Evolutionary conservation across 2,329 filamentous ascomycete genomes (phyloP).

Genomic region (Claviceps spartinae): DNA sequence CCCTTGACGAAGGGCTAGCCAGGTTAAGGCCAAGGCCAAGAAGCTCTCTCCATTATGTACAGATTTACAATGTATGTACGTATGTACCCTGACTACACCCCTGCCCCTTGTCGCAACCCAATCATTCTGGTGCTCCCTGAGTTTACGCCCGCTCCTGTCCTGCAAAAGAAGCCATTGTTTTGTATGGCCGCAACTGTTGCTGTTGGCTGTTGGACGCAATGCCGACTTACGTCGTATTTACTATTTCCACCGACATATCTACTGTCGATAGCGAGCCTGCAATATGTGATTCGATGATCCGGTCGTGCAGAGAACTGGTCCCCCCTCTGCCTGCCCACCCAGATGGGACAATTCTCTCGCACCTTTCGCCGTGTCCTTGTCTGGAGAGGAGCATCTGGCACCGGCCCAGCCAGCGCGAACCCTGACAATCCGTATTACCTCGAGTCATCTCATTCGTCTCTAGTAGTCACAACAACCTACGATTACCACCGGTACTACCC

Average conservation of each 20-base stretch:
- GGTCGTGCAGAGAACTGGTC: conserved; percentile 1
- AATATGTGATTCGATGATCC: not conserved
- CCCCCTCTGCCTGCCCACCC: no score
- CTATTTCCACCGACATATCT: conserved; percentile 1
- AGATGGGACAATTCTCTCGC: not conserved
- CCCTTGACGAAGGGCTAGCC: not conserved
- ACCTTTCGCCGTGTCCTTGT: not conserved
- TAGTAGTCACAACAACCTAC: conserved; percentile 5
- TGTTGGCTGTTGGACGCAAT: not conserved
- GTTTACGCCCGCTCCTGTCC: not conserved
- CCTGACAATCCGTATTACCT: conserved; percentile 3
- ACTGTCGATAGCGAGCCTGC: not conserved
- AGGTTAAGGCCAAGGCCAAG: not conserved
- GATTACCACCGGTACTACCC: conserved; percentile 1
- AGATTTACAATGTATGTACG: no score
- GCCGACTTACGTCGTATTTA: conserved; percentile 1
- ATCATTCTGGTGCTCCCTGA: not conserved
- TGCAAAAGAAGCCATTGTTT: not conserved
- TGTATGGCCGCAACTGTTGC: not conserved
- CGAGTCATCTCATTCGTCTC: conserved; percentile 3
- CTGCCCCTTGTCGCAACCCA: not conserved
- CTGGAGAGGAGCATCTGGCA: not conserved
- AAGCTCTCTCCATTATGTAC: not conserved
- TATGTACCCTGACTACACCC: not conserved
- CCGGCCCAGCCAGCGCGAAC: conserved; percentile 1